Percentiles rank a stretch among this genome's conserved stretches.
Evolutionary conservation across 768 basidiomycete genomes (phyloP).

Genomic region (Macrolepiota albuminosa): DNA sequence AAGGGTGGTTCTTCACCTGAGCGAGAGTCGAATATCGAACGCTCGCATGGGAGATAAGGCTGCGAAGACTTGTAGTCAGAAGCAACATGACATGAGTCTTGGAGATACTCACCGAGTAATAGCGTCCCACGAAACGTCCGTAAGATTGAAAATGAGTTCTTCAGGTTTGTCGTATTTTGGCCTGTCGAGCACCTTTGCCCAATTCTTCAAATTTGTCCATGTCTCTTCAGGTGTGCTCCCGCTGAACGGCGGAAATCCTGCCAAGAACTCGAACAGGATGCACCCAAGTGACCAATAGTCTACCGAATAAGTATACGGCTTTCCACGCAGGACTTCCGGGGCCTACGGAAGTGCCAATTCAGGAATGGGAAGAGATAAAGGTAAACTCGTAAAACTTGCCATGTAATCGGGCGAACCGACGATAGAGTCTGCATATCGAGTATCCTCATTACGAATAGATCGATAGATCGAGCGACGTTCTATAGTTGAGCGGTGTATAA

Average conservation of each 20-base stretch:
- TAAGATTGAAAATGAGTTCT: conserved; percentile 94
- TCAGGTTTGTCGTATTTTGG: conserved; percentile 96
- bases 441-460: conserved; percentile 84
- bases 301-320: conserved; percentile 93
- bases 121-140: conserved; percentile 91
- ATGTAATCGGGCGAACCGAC: conserved; percentile 99
- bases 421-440: conserved; percentile 93
- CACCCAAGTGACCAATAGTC: conserved; percentile 99
- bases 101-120: conserved; percentile 62
- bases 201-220: conserved; percentile 98
- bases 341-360: conserved; percentile 35
- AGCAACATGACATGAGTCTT: neutral
- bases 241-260: conserved; percentile 97
- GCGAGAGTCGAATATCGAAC: conserved; percentile 71
- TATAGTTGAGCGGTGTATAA: conserved; percentile 86
- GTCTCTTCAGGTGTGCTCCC: conserved; percentile 95
- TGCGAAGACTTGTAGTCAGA: conserved; percentile 20
- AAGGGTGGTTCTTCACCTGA: conserved; percentile 73
- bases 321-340: conserved; percentile 87
- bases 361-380: neutral
- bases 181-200: conserved; percentile 86
- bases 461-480: conserved; percentile 95
- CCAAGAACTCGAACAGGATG: conserved; percentile 95
- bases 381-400: conserved; percentile 34
- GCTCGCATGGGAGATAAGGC: conserved; percentile 84